A percentile compares a stretch with the other conserved stretches of the same genome.
Evolutionary conservation across 129 eudicot species (phyloP).

Genomic region (Artemisia annua): DNA sequence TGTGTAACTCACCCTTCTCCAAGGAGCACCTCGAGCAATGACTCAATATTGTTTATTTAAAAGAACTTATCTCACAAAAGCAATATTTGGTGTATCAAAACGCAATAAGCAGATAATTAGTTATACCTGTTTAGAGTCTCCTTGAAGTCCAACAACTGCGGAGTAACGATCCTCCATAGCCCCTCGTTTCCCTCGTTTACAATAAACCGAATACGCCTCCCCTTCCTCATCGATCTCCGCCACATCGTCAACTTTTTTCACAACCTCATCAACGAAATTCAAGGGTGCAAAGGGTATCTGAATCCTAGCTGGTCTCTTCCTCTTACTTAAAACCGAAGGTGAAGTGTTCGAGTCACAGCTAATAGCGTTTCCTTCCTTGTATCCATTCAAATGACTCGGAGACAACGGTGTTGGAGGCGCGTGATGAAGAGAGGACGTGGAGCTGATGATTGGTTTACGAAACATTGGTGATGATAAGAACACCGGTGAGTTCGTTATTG

Average conservation of each 20-base stretch:
- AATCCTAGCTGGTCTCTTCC: slow-evolving; percentile 76
- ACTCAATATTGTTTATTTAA: too few relatives aligned
- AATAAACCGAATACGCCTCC: slow-evolving; percentile 60
- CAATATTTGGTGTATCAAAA: neutral
- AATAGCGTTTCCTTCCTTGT: slow-evolving; percentile 21
- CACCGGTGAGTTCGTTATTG: slow-evolving; percentile 56
- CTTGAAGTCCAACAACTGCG: slow-evolving; percentile 44
- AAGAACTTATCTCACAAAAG: neutral
- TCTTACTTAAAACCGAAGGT: slow-evolving; percentile 36
- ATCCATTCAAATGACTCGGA: slow-evolving; percentile 20
- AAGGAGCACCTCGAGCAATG: too few relatives aligned
- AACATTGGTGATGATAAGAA: slow-evolving; percentile 61
- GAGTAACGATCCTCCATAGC: slow-evolving; percentile 76
- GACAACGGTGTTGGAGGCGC: slow-evolving; percentile 28
- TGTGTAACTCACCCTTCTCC: too few relatives aligned
- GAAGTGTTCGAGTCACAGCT: slow-evolving; percentile 29
- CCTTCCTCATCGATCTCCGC: slow-evolving; percentile 70
- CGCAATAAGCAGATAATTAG: neutral
- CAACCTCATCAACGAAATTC: slow-evolving; percentile 28
- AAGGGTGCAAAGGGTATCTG: slow-evolving; percentile 50
- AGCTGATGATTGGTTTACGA: slow-evolving; percentile 39
- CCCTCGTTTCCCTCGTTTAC: slow-evolving; percentile 71
- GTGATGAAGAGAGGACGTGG: slow-evolving; percentile 29
- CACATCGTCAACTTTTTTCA: slow-evolving; percentile 33
- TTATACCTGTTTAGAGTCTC: slow-evolving; percentile 78